Evolutionary conservation across 257 asterid genomes (phyloP).

Genomic region (Salvia miltiorrhiza): DNA sequence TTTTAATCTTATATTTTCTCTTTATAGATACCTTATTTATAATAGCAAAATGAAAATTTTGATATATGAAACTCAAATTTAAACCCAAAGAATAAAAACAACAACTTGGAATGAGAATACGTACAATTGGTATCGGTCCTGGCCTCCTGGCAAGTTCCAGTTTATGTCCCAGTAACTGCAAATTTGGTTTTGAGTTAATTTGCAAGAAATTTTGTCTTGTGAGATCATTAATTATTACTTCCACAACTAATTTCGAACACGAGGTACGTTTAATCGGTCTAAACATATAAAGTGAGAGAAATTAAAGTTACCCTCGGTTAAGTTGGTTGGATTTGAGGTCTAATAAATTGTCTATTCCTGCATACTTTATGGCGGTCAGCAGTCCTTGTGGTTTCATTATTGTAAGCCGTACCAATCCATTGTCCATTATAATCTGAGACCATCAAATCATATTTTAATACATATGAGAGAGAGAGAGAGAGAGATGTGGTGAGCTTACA

Average conservation of each 20-base stretch:
- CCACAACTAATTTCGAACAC: no score
- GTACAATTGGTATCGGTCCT: conserved; percentile 41
- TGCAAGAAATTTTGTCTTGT: background rate
- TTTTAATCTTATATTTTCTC: no score
- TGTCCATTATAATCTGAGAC: conserved; percentile 41
- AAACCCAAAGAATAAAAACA: background rate
- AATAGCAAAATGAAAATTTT: no score
- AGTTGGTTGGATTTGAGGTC: conserved; percentile 47
- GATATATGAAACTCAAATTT: no score
- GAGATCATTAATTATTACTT: background rate
- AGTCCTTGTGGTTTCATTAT: conserved; percentile 48
- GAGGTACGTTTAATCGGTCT: no score
- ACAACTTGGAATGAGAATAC: background rate
- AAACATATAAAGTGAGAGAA: no score
- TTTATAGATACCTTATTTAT: no score
- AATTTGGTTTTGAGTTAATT: background rate
- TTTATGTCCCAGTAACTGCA: conserved; percentile 64
- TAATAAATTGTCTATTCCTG: conserved; percentile 46
- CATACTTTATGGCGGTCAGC: conserved; percentile 48
- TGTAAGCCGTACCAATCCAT: conserved; percentile 44
- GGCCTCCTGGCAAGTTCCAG: conserved; percentile 55
- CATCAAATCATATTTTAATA: background rate
- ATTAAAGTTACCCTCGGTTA: conserved; percentile 45
- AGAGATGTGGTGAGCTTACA: conserved; percentile 22
- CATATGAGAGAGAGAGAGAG: conserved; percentile 10